phyloP scores from a whole-genome alignment of 2,329 filamentous ascomycete species.

The Cadophora sp. region DNA sequence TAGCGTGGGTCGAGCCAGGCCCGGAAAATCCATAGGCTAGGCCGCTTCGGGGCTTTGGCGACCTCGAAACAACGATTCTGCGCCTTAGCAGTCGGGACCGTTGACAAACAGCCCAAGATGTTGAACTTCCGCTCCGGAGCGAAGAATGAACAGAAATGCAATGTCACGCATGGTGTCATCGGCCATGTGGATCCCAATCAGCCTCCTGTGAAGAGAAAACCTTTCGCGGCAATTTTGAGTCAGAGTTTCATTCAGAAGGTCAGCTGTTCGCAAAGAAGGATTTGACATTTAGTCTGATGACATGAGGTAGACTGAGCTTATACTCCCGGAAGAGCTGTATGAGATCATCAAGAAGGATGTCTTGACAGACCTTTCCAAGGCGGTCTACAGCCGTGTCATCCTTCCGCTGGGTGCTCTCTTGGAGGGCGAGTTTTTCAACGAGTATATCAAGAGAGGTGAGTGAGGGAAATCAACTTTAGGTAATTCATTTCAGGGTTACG shows the following conservation, averaged over 20 bases:
- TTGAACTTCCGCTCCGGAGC: slow-evolving; percentile 49
- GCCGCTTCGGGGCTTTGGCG: slow-evolving; percentile 15
- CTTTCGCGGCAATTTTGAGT: slow-evolving; percentile 72
- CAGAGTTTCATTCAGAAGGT: slow-evolving; percentile 75
- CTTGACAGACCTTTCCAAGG: slow-evolving; percentile 47
- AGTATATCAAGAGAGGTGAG: slow-evolving; percentile 73
- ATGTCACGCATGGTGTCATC: slow-evolving; percentile 73
- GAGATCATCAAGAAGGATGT: slow-evolving; percentile 61
- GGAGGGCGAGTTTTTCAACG: slow-evolving; percentile 77
- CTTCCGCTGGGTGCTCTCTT: slow-evolving; percentile 77
- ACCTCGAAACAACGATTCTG: neutral
- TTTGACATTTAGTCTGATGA: neutral
- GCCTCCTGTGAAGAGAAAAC: slow-evolving; percentile 74
- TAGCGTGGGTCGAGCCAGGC: slow-evolving; percentile 18
- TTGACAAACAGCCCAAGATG: slow-evolving; percentile 44
- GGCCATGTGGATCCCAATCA: slow-evolving; percentile 74
- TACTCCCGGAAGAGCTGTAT: slow-evolving; percentile 72
- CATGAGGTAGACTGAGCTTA: slow-evolving; percentile 63
- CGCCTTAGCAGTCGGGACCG: neutral
- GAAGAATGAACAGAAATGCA: slow-evolving; percentile 66
- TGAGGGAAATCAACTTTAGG: neutral
- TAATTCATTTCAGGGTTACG: neutral
- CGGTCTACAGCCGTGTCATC: slow-evolving; percentile 70
- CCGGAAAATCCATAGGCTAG: slow-evolving; percentile 23
- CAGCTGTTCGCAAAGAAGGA: slow-evolving; percentile 33